Conservation (phyloP, 805 yeast genomes). For the Metschnikowia lochheadii region DNA sequence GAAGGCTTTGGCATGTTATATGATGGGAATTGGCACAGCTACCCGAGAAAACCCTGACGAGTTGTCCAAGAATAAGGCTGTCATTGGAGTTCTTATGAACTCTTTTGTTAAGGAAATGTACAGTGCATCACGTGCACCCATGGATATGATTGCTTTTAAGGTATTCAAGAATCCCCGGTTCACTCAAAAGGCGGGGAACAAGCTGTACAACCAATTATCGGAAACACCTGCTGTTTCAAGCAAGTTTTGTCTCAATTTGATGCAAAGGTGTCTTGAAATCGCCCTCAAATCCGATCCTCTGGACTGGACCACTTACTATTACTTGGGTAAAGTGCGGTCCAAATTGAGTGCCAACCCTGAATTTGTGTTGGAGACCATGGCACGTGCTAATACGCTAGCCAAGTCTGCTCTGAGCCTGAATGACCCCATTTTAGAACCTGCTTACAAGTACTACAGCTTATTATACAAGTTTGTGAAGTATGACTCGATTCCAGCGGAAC, state of each 20-base stretch:
- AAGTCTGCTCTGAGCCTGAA: conserved; percentile 12
- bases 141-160: conserved; percentile 57
- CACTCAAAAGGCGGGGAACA: conserved; percentile 21
- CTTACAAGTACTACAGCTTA: conserved; percentile 57
- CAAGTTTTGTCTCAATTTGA: conserved; percentile 32
- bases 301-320: conserved; percentile 63
- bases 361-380: conserved; percentile 36
- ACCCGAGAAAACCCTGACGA: conserved; percentile 4
- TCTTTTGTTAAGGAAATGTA: conserved; percentile 57
- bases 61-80: conserved; percentile 23
- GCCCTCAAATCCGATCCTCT: conserved; percentile 42
- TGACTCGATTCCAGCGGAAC: conserved; percentile 28
- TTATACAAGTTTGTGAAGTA: conserved; percentile 51
- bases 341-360: conserved; percentile 39
- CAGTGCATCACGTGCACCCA: conserved; percentile 56
- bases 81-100: conserved; percentile 46
- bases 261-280: conserved; percentile 41
- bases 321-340: conserved; percentile 53
- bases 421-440: conserved; percentile 74
- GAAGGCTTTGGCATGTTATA: conserved; percentile 65
- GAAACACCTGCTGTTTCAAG: conserved; percentile 20
- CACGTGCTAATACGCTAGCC: conserved; percentile 9
- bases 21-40: conserved; percentile 59
- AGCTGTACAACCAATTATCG: conserved; percentile 24
- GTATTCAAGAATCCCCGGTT: conserved; percentile 37